A percentile compares a stretch with the other conserved stretches of the same genome.
Conservation (phyloP, 164 flowering plant species). For the Protea cynaroides region DNA sequence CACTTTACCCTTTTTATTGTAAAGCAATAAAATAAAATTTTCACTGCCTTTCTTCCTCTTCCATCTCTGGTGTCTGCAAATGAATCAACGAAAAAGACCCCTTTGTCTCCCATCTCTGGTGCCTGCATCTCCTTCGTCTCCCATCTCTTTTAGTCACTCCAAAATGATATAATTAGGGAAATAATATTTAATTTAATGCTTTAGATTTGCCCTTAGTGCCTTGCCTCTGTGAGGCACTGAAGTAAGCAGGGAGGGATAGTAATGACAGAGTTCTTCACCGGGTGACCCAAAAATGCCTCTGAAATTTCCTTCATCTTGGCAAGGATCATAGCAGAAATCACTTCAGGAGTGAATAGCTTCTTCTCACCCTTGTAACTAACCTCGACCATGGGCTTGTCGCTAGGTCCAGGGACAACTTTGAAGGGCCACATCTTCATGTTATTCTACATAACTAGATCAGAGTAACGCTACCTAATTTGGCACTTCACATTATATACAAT, state of each 20-base stretch:
- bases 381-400: slow-evolving; percentile 5
- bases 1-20: too few relatives aligned
- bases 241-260: slow-evolving; percentile 1
- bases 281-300: slow-evolving; percentile 1
- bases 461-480: background rate
- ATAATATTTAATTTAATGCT: too few relatives aligned
- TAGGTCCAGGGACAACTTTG: background rate
- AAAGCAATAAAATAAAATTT: too few relatives aligned
- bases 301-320: slow-evolving; percentile 3
- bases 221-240: background rate
- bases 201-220: slow-evolving; percentile 1
- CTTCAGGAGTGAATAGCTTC: background rate
- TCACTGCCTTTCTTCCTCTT: too few relatives aligned
- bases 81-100: too few relatives aligned
- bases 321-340: background rate
- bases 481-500: background rate
- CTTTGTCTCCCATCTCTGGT: too few relatives aligned
- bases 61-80: too few relatives aligned
- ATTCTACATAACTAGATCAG: background rate
- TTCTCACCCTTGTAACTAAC: background rate
- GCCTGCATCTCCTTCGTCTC: too few relatives aligned
- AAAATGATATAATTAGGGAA: too few relatives aligned
- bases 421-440: slow-evolving; percentile 6
- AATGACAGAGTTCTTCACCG: slow-evolving; percentile 1
- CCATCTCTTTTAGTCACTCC: too few relatives aligned